Evolutionary conservation across 2,329 filamentous ascomycete genomes (phyloP), one percentile per base, ranked within the genome.

Genomic region (Colletotrichum incanum): DNA sequence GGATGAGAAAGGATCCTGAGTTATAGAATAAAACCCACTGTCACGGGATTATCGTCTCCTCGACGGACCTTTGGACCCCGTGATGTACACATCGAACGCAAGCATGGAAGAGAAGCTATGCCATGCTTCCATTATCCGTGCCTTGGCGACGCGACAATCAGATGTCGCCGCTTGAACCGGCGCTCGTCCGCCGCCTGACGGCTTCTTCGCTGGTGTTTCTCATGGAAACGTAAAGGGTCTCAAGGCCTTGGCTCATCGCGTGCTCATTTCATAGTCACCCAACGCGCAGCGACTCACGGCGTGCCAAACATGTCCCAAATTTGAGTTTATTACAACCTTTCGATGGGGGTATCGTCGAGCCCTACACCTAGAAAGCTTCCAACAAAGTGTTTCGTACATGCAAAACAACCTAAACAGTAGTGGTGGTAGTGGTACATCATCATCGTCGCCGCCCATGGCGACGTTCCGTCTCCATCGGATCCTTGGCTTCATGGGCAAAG

Each of bases 401-500:
- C 14, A 43, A 52, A 59, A 43, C 9, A 39, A 56, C 31, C 3
- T 34, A 64, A 43, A 28, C 34, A 52, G 49, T 31, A 52, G n/a
- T 50, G 28, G 23, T 14, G 34, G 47, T 58, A 58, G 43, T 63
- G 61, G 34, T 68, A 68, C 69, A 68, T 72, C 41, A 58, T 68
- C 65, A 20, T 63, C 49, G 20, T 34, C 50, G 50, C 50, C 52
- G 50, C 20, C 8, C 49, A 39, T n/a, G 26, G 18, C 47, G 49
- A 34, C 34, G 16, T 14, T 54, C 23, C 26, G 26, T 43, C n/a
- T n/a, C 12, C 18, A 5, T 26, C 11, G 3, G 16, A 49, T 28
- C 59, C 8, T 34, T 39, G 45, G n/a, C 45, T 37, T 49, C 59
- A 16, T 11, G 34, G 28, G 26, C 26, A 34, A 43, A 45, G 26